phyloP scores from a whole-genome alignment of 768 basidiomycete genomes.

The Tulasnella sp. region DNA sequence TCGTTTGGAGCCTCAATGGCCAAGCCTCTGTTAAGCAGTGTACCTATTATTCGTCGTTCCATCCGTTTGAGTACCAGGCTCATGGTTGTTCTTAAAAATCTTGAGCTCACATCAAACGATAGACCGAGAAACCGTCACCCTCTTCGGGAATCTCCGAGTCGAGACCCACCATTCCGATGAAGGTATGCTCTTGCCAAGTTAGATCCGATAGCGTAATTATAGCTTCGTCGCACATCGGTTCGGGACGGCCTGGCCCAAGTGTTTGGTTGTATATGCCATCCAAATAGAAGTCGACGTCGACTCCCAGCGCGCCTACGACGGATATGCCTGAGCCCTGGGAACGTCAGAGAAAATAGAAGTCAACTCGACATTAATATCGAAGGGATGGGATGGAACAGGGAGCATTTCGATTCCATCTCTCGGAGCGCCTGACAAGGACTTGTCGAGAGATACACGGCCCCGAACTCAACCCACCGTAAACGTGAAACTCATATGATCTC shows the following conservation, averaged over 20 bases:
- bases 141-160: too few species aligned
- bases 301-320: neutral
- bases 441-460: neutral
- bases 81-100: too few species aligned
- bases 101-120: too few species aligned
- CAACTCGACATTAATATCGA: too few species aligned
- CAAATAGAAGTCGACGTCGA: neutral
- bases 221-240: neutral
- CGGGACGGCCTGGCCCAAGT: neutral
- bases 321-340: slow-evolving; percentile 2
- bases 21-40: neutral
- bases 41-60: too few species aligned
- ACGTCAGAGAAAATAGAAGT: too few species aligned
- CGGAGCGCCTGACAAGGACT: neutral
- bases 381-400: neutral
- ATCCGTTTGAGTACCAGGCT: too few species aligned
- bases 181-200: neutral
- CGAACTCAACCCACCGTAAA: slow-evolving; percentile 9
- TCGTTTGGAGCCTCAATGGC: too few species aligned
- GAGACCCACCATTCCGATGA: neutral
- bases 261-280: neutral
- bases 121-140: too few species aligned
- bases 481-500: neutral
- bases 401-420: neutral
- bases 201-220: neutral